A percentile compares a stretch with the other conserved stretches of the same genome.
These are phyloP conservation scores for Oropetium thomaeum DNA, from an alignment of 176 grass and related monocot genomes.

Conservation along the genomic window DNA sequence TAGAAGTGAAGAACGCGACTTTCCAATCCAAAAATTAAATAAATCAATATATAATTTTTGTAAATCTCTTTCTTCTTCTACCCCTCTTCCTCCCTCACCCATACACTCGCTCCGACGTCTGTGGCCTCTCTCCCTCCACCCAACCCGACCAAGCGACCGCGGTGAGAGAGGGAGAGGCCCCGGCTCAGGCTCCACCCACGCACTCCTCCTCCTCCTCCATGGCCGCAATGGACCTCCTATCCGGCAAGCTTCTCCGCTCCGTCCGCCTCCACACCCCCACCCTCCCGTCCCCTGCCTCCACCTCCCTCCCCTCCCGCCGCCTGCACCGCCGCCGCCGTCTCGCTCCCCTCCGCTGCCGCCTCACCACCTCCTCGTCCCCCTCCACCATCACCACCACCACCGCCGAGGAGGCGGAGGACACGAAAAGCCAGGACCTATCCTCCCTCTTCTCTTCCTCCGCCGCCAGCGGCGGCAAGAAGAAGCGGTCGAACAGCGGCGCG, in stretches of 20 bases:
- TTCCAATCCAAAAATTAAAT: too few species aligned
- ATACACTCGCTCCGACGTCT: slow-evolving; percentile 20
- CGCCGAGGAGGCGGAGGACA: background rate
- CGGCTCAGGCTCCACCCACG: background rate
- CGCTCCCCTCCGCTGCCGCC: slow-evolving; percentile 35
- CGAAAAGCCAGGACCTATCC: slow-evolving; percentile 24
- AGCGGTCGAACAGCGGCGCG: slow-evolving; percentile 61
- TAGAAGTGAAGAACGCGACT: too few species aligned
- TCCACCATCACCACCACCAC: slow-evolving; percentile 36
- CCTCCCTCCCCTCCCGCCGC: slow-evolving; percentile 13
- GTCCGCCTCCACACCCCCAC: slow-evolving; percentile 22
- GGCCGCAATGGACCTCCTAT: slow-evolving; percentile 64
- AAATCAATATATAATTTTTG: too few species aligned
- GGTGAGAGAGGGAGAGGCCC: background rate
- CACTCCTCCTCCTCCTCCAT: too few species aligned
- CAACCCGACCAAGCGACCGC: background rate
- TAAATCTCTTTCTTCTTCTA: background rate
- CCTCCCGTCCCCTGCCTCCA: background rate
- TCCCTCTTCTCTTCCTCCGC: slow-evolving; percentile 44
- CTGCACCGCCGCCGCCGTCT: slow-evolving; percentile 28
- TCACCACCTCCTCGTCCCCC: slow-evolving; percentile 38
- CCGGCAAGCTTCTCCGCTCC: slow-evolving; percentile 51
- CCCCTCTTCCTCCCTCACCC: slow-evolving; percentile 20
- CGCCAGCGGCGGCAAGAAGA: slow-evolving; percentile 41
- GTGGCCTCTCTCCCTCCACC: slow-evolving; percentile 43